Evolutionary conservation across 2,329 filamentous ascomycete species (phyloP), one percentile per base, ranked within the genome.

Genomic region (Clonostachys byssicola): DNA sequence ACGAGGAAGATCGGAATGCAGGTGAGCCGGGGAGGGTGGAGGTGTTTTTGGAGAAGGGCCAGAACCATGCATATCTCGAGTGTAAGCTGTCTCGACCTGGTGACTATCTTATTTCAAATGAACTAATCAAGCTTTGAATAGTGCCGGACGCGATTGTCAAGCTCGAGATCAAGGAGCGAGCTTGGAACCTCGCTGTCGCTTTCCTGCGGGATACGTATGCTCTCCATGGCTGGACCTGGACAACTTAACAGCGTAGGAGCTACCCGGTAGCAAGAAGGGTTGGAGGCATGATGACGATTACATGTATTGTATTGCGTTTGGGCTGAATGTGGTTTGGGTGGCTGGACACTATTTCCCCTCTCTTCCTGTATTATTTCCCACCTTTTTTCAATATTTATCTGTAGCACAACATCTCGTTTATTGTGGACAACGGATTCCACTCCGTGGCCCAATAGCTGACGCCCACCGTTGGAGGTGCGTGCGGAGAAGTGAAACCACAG

Each of bases 1-100:
- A 60, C 44, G 42, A 45, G 34, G 55, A 63, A 34, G 52, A 58
- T 38, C 41, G 42, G 14, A 48, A 44, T 17, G 18, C 7, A 6
- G 38, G 45, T 0, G 33, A 46, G 10, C 8, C 42, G 6, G 42
- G 16, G 13, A 5, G 18, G 34, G 13, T 50, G 8, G 45, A 54
- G 6, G 43, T 43, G 5, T 1, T 48, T 0, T 38, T 42, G 9
- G 30, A 50, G 4, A 42, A 51, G 6, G 47, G 49, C 30, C 30
- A 20, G 12, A 51, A 50, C 5, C 49, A 52, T 12, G 49, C 47
- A 1, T 52, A 49, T 14, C 33, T 49, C 2, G 51, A 53, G 42
- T 36, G 51, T 50, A 12, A 46, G 44, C 3, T 30, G 13, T 17
- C n/a, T 20, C 14, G 20, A 14, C 14, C 14, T 20, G 40, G 3